Base-by-base conservation (phyloP, 768 basidiomycete genomes). In the Agaricus sinodeliciosus region DNA sequence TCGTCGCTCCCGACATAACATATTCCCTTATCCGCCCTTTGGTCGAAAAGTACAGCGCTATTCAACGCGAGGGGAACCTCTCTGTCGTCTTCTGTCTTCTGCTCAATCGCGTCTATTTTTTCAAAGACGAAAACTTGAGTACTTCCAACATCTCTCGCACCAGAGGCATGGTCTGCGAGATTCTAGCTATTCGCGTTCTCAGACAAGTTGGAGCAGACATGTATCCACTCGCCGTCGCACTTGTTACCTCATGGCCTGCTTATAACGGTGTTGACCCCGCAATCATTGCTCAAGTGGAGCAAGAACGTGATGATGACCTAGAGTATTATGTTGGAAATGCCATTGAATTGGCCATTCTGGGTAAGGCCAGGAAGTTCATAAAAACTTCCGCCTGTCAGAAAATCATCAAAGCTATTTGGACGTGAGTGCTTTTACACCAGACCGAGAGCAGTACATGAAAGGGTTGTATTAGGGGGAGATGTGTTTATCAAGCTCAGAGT, bases 21-120 rank as follows among this genome's bases (percentile, higher is more conserved):
- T 96, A 96, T 64, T 87, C 90, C 1, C 84, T 97, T 56, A 76
- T 95, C 50, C 86, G 84, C 35, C 94, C 94, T 0, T 75, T 97
- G 28, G 80, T 85, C 43, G 88, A 94, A 54, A 95, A 94, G 70
- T 96, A 96, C 67, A 70, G 79, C 27, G 74, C 75, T 9, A 69
- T 93, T 45, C 87, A 90, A 62, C 76, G 73, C 25, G 64, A 73
- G 42, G 85, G 87, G 22, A 97, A 96, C 69, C 81, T 85, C 64
- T 83, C 92, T 4, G 72, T 91, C 55, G 85, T 90, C 4, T 96
- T 96, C 63, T 92, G 91, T 60, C 79, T 93, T 55, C 82, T 96
- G 3, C 71, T 96, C 49, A 95, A 93, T 67, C 82, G 90, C 34
- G 80, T 92, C 3, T 82, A 93, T 65, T 95, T 95, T 67, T 63